Base-by-base conservation (phyloP, 2,329 filamentous ascomycete genomes). In the Fusarium lyarnte region DNA sequence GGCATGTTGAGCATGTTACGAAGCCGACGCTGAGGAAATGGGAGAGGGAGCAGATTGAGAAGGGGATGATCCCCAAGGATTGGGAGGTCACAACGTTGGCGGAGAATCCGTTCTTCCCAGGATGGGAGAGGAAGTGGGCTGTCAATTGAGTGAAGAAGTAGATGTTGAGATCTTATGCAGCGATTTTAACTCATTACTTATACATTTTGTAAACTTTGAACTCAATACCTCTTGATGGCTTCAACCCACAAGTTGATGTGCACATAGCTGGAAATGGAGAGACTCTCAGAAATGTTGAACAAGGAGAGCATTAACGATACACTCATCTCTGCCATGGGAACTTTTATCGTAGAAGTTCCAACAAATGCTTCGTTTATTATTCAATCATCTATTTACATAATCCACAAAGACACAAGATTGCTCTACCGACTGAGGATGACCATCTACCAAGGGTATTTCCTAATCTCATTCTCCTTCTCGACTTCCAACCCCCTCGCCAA, bases 1-100 rank as follows among this genome's bases (percentile, higher is more conserved):
- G 91, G 90, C 92, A 95, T 80, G 90, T 92, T 3, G 90, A 95
- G 79, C 91, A 94, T 81, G 87, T 94, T 0, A 88, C 90, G 0
- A 83, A 93, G 53, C 92, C 92, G 0, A 85, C 86, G 0, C 76
- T 96, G 67, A 87, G 90, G 74, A 78, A 83, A 70, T 96, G 88
- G 83, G 88, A 88, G 45, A 82, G 80, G 49, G 91, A 93, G 80
- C 94, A 97, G 82, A 82, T 89, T 14, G 86, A 88, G 52, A 86
- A 84, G 14, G 91, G 92, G 0, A 35, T 91, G 63, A 84, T 93
- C 8, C 84, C 87, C 57, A 81, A 83, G 66, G 85, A 86, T 25
- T 95, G 92, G 93, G 85, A 91, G 75, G 87, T 88, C 5, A 83
- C 84, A 57, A 97, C 94, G 0, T 79, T 97, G 66, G 89, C 91